Evolutionary conservation across 2,329 filamentous ascomycete species (phyloP).

Genomic region (Cercospora beticola): DNA sequence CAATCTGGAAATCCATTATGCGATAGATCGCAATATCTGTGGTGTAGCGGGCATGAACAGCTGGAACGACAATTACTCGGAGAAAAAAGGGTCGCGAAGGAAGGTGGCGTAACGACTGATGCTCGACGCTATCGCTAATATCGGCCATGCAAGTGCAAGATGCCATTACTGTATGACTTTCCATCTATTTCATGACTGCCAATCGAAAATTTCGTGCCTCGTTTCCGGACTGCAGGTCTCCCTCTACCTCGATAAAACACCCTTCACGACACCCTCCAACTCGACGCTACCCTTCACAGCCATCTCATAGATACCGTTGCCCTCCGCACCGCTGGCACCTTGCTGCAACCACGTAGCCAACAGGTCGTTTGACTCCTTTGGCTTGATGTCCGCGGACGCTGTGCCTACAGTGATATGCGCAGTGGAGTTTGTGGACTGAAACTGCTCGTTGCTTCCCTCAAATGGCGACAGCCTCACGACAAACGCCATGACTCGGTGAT

Average conservation of each 20-base stretch:
- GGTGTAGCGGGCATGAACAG: background rate
- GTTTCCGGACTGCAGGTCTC: background rate
- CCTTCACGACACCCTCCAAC: constrained; percentile 56
- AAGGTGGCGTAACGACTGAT: background rate
- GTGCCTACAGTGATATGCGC: constrained; percentile 92
- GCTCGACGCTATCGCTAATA: background rate
- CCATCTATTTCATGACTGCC: background rate
- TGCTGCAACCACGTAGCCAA: constrained; percentile 70
- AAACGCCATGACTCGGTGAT: constrained; percentile 85
- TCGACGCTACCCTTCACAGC: constrained; percentile 56
- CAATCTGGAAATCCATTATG: background rate
- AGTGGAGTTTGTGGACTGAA: constrained; percentile 69
- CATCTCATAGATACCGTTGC: constrained; percentile 56
- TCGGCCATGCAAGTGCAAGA: background rate
- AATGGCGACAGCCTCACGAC: constrained; percentile 65
- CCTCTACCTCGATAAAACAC: constrained; percentile 43
- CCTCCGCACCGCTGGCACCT: constrained; percentile 47
- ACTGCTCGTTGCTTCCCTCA: constrained; percentile 52
- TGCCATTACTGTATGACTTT: background rate
- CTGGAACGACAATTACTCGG: background rate
- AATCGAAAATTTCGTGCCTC: background rate
- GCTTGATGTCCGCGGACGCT: constrained; percentile 70
- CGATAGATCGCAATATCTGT: background rate
- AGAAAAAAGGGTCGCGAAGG: background rate
- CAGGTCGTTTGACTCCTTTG: constrained; percentile 89